Evolutionary conservation across 1,284 basidiomycete species (phyloP).

Genomic region (Cutaneotrichosporon cavernicola): DNA sequence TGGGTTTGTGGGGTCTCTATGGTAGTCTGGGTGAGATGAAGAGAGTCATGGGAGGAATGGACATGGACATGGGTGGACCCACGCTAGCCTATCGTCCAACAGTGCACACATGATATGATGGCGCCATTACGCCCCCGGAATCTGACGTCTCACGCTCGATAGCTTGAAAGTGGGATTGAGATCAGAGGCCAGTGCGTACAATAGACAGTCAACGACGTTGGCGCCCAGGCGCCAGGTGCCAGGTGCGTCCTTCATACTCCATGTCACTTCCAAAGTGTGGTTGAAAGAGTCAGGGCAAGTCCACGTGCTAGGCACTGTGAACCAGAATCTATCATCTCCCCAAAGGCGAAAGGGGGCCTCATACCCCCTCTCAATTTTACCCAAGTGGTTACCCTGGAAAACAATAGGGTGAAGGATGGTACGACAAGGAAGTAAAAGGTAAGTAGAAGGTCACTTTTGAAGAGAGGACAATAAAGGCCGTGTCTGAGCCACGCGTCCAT

Average conservation of each 20-base stretch:
- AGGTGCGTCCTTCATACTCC: not conserved
- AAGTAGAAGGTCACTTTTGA: too few species aligned
- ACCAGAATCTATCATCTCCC: not conserved
- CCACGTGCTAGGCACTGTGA: not conserved
- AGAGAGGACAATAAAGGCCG: conserved; percentile 4
- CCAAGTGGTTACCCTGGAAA: too few species aligned
- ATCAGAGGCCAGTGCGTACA: not conserved
- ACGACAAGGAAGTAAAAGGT: too few species aligned
- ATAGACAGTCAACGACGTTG: too few species aligned
- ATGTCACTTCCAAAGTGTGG: not conserved
- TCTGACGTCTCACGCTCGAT: not conserved
- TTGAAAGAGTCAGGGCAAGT: not conserved
- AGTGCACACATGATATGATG: not conserved
- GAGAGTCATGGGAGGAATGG: not conserved
- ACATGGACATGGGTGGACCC: not conserved
- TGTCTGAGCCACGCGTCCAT: not conserved
- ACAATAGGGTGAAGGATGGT: too few species aligned
- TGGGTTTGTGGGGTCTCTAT: not conserved
- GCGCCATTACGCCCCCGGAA: not conserved
- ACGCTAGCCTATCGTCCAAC: not conserved
- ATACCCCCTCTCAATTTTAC: too few species aligned
- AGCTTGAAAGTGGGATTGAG: not conserved
- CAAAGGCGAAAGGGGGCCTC: not conserved
- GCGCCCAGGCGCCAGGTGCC: too few species aligned
- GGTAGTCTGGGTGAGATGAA: not conserved